Conservation (phyloP, 345 rosid species). For the Mangifera indica region DNA sequence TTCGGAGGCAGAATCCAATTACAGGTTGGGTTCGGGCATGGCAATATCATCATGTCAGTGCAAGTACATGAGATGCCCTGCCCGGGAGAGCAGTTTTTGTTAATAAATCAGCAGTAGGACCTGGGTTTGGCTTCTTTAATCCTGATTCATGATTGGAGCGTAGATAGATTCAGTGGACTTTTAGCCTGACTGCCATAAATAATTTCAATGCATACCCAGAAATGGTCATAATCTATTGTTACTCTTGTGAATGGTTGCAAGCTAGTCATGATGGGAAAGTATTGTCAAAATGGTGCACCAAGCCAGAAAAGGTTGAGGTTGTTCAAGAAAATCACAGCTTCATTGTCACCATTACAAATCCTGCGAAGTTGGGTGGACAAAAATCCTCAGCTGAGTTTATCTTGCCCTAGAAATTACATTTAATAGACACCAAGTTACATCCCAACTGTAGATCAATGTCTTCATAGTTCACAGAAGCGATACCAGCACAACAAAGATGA, state of each 20-base stretch:
- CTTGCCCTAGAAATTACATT: background rate
- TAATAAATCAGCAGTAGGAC: background rate
- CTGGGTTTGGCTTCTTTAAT: background rate
- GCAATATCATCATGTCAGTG: background rate
- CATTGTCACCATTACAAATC: background rate
- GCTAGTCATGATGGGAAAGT: no score
- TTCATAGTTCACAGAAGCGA: background rate
- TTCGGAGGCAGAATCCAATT: constrained; percentile 80
- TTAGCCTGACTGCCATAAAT: no score
- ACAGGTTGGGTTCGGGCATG: constrained; percentile 67
- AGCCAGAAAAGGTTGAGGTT: background rate
- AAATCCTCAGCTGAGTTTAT: background rate
- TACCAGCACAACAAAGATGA: background rate
- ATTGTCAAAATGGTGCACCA: background rate
- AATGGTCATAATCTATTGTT: no score
- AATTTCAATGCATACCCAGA: no score
- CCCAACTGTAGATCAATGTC: no score
- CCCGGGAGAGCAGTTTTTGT: background rate
- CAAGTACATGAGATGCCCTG: background rate
- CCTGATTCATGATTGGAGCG: background rate
- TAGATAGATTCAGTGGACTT: background rate
- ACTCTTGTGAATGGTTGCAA: no score
- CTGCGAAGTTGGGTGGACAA: background rate
- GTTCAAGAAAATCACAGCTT: no score
- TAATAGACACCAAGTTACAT: background rate